Evolutionary conservation across 306 rosid species (phyloP).

Genomic region (Malus asiatica): DNA sequence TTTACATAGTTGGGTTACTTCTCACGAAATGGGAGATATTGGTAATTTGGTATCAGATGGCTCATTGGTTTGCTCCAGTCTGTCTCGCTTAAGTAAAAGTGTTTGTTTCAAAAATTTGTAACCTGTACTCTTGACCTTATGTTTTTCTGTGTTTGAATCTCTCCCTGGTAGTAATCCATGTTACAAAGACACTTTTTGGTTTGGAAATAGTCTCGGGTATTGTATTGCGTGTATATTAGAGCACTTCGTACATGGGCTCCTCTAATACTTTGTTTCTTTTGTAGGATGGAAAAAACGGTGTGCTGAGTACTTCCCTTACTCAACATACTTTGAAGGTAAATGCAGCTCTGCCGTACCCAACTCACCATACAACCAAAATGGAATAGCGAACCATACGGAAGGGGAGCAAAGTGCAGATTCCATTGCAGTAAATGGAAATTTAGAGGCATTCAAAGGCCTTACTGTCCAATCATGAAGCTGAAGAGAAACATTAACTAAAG

Average conservation of each 20-base stretch:
- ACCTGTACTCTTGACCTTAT: not conserved
- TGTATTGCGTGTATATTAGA: not conserved
- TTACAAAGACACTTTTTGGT: not conserved
- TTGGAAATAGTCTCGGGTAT: not conserved
- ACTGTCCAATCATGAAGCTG: slow-evolving; percentile 30
- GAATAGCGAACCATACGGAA: slow-evolving; percentile 30
- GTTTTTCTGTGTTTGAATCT: not conserved
- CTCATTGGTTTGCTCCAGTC: not conserved
- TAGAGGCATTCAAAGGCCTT: slow-evolving; percentile 60
- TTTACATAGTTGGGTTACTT: not conserved
- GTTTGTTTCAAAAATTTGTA: not conserved
- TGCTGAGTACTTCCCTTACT: slow-evolving; percentile 66
- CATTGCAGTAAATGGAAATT: slow-evolving; percentile 54
- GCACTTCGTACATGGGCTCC: not conserved
- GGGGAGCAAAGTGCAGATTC: slow-evolving; percentile 32
- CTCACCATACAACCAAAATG: slow-evolving; percentile 50
- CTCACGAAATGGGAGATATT: not conserved
- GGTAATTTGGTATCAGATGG: not conserved
- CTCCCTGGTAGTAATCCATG: not conserved
- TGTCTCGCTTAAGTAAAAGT: not conserved
- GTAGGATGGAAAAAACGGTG: slow-evolving; percentile 91
- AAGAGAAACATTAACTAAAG: slow-evolving; percentile 6
- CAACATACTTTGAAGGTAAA: slow-evolving; percentile 65
- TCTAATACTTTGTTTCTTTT: slow-evolving; percentile 4
- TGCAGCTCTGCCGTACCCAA: slow-evolving; percentile 67